phyloP scores from a whole-genome alignment of 352 stramenopile genomes.

The Globisporangium takayamanum region DNA sequence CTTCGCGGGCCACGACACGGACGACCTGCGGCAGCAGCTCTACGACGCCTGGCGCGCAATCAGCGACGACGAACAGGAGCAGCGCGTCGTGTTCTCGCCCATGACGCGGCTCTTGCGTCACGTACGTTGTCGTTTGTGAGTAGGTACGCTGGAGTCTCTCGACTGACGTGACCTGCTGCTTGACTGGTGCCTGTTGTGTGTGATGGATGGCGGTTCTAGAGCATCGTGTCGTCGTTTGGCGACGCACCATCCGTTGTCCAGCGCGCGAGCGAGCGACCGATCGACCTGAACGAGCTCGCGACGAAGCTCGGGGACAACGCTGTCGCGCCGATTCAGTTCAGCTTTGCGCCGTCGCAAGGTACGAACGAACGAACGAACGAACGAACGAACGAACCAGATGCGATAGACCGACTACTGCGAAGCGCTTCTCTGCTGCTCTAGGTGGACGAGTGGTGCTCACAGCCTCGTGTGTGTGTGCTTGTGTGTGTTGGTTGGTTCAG shows the following conservation, averaged over 20 bases:
- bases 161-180: neutral
- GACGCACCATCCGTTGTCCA: slow-evolving; percentile 16
- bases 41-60: slow-evolving; percentile 42
- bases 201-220: slow-evolving; percentile 23
- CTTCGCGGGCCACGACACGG: slow-evolving; percentile 59
- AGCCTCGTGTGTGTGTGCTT: neutral
- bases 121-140: slow-evolving; percentile 22
- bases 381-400: neutral
- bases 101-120: slow-evolving; percentile 50
- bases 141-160: slow-evolving; percentile 1
- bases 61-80: slow-evolving; percentile 20
- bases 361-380: neutral
- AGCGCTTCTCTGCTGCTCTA: neutral
- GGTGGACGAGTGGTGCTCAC: neutral
- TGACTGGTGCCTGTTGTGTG: neutral
- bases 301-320: slow-evolving; percentile 20
- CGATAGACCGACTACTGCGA: neutral
- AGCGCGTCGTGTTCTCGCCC: slow-evolving; percentile 31
- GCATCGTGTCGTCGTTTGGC: slow-evolving; percentile 45
- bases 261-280: slow-evolving; percentile 19
- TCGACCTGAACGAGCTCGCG: slow-evolving; percentile 38
- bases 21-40: slow-evolving; percentile 50
- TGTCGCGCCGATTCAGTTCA: slow-evolving; percentile 50
- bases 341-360: slow-evolving; percentile 32
- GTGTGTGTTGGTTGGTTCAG: slow-evolving; percentile 7